Evolutionary conservation across 371 early-diverging fungal species (phyloP).

Genomic region (Mycotypha africana): DNA sequence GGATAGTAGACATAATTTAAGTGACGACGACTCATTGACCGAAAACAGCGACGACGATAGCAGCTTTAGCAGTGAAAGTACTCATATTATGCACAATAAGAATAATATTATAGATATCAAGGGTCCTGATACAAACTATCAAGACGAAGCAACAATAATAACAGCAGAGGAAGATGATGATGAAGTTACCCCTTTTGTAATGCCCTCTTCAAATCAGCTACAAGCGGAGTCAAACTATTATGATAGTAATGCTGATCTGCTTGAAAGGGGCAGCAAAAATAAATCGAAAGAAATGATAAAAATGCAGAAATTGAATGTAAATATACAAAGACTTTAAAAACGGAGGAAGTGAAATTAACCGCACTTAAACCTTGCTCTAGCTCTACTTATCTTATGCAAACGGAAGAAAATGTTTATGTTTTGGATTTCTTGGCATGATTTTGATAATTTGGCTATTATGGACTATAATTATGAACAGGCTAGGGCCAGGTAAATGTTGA

Average conservation of each 20-base stretch:
- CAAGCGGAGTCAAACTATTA: no score
- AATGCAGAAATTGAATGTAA: no score
- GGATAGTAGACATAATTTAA: slow-evolving; percentile 24
- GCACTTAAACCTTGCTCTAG: no score
- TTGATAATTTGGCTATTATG: slow-evolving; percentile 23
- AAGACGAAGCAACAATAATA: slow-evolving; percentile 13
- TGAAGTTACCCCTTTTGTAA: no score
- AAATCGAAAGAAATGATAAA: no score
- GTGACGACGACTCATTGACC: slow-evolving; percentile 5
- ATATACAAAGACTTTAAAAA: no score
- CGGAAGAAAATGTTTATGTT: slow-evolving; percentile 19
- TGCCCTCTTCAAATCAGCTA: no score
- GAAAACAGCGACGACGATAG: slow-evolving; percentile 18
- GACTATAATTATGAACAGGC: slow-evolving; percentile 30
- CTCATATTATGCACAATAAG: not conserved
- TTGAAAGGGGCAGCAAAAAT: no score
- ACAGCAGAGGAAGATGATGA: no score
- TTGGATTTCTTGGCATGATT: slow-evolving; percentile 19
- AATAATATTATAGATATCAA: slow-evolving; percentile 5
- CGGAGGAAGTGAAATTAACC: no score
- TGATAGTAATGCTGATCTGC: no score
- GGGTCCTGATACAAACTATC: slow-evolving; percentile 10
- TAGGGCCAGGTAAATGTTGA: slow-evolving; percentile 13
- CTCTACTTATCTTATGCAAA: no score
- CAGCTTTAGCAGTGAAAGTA: slow-evolving; percentile 15